Evolutionary conservation across 176 grass and related monocot species (phyloP).

Genomic region (Guadua angustifolia): DNA sequence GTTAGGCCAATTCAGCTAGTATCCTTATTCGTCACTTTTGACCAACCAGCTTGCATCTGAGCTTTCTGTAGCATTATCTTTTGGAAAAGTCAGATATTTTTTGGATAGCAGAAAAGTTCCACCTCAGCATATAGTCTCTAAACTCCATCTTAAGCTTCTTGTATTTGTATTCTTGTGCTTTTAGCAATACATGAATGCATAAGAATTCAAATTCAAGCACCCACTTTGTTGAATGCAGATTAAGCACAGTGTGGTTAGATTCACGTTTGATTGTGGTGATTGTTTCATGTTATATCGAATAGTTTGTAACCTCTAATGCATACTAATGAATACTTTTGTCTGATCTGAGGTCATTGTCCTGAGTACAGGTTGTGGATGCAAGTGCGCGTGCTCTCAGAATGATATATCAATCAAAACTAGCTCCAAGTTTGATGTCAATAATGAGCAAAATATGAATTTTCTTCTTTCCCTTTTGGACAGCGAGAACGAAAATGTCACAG

Average conservation of each 20-base stretch:
- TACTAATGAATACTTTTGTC: conserved; percentile 20
- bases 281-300: conserved; percentile 35
- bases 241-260: conserved; percentile 12
- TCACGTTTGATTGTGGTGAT: conserved; percentile 18
- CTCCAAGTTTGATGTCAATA: conserved; percentile 84
- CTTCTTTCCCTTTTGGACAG: conserved; percentile 87
- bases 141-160: neutral
- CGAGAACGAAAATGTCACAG: conserved; percentile 90
- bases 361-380: conserved; percentile 84
- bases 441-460: conserved; percentile 87
- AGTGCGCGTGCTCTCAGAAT: conserved; percentile 95
- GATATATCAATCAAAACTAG: conserved; percentile 91
- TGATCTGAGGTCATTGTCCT: conserved; percentile 34
- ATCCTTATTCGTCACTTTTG: neutral
- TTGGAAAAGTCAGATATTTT: conserved; percentile 30
- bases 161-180: conserved; percentile 15
- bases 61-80: conserved; percentile 38
- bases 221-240: conserved; percentile 14
- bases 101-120: neutral
- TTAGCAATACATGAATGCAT: conserved; percentile 16
- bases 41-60: conserved; percentile 2
- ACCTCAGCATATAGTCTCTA: neutral
- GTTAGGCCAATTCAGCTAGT: neutral
- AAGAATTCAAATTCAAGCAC: conserved; percentile 10
- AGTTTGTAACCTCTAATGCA: neutral